Percentiles rank a stretch among this genome's conserved stretches.
phyloP scores from a whole-genome alignment of 2,329 filamentous ascomycete species.

The Podosphaera xanthii region DNA sequence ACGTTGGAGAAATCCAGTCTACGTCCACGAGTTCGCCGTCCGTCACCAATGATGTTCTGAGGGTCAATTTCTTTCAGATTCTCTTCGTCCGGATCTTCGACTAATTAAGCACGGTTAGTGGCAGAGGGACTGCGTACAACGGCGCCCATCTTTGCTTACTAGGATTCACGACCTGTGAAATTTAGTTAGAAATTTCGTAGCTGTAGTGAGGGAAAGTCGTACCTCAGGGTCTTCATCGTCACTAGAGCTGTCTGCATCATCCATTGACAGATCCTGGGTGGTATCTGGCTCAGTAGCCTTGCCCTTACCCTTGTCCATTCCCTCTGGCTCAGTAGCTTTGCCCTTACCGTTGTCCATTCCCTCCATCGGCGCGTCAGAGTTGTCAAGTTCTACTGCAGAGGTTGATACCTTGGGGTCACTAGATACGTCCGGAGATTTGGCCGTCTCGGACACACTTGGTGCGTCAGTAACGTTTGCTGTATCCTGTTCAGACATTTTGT shows the following conservation, averaged over 20 bases:
- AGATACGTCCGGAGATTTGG: too few relatives aligned
- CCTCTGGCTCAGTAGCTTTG: background rate
- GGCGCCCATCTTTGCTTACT: too few relatives aligned
- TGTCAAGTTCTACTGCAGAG: too few relatives aligned
- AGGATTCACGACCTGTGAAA: too few relatives aligned
- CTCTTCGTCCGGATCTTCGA: constrained; percentile 53
- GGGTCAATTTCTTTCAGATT: constrained; percentile 81
- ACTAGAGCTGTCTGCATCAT: background rate
- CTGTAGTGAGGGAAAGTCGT: background rate
- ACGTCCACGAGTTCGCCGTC: constrained; percentile 73
- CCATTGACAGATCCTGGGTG: background rate
- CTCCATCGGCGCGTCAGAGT: too few relatives aligned
- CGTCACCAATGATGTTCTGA: constrained; percentile 61
- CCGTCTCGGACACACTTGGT: too few relatives aligned
- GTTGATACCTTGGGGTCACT: too few relatives aligned
- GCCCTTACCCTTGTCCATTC: background rate
- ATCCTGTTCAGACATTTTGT: too few relatives aligned
- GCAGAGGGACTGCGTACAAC: too few relatives aligned
- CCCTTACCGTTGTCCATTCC: background rate
- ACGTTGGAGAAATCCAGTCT: constrained; percentile 87
- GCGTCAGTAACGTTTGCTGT: too few relatives aligned
- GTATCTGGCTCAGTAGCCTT: background rate
- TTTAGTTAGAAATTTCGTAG: too few relatives aligned
- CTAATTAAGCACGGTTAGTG: constrained; percentile 8
- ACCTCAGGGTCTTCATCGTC: background rate